A percentile compares a stretch with the other conserved stretches of the same genome.
Conservation (phyloP, 768 basidiomycete species). For the Guyanaporus albipodus region DNA sequence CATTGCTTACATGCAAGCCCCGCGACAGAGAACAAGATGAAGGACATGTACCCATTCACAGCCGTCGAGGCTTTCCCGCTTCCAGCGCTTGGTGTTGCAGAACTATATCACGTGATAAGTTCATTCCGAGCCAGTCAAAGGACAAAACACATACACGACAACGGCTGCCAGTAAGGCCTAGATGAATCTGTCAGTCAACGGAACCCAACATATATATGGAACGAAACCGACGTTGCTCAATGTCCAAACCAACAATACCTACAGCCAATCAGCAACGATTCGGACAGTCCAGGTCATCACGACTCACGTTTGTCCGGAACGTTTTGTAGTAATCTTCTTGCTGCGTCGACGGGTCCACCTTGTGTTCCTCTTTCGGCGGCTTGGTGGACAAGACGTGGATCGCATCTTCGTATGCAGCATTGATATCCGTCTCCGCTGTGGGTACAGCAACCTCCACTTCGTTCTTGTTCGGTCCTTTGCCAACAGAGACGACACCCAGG, state of each 20-base stretch:
- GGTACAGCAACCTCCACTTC: slow-evolving; percentile 87
- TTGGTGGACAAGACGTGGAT: slow-evolving; percentile 76
- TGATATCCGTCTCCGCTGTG: slow-evolving; percentile 83
- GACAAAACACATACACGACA: slow-evolving; percentile 61
- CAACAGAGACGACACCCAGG: slow-evolving; percentile 73
- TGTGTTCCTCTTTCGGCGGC: slow-evolving; percentile 66
- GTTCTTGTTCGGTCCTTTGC: slow-evolving; percentile 56
- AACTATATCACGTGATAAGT: slow-evolving; percentile 2
- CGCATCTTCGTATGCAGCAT: slow-evolving; percentile 89
- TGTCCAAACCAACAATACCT: slow-evolving; percentile 85
- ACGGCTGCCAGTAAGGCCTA: slow-evolving; percentile 70
- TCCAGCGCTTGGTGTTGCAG: slow-evolving; percentile 49
- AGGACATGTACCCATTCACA: slow-evolving; percentile 85
- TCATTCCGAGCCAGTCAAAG: background rate
- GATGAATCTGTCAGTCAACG: slow-evolving; percentile 9
- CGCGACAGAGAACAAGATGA: slow-evolving; percentile 84
- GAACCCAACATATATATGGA: background rate
- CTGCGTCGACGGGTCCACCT: slow-evolving; percentile 54
- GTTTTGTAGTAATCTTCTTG: slow-evolving; percentile 87
- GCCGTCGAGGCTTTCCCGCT: slow-evolving; percentile 44
- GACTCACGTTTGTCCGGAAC: slow-evolving; percentile 78
- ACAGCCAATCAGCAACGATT: slow-evolving; percentile 19
- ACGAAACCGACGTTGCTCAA: slow-evolving; percentile 66
- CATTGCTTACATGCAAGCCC: slow-evolving; percentile 73
- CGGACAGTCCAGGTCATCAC: background rate